Percentiles rank a stretch among this genome's conserved stretches.
Conservation (phyloP, 768 basidiomycete species). For the Amanita phalloides region DNA sequence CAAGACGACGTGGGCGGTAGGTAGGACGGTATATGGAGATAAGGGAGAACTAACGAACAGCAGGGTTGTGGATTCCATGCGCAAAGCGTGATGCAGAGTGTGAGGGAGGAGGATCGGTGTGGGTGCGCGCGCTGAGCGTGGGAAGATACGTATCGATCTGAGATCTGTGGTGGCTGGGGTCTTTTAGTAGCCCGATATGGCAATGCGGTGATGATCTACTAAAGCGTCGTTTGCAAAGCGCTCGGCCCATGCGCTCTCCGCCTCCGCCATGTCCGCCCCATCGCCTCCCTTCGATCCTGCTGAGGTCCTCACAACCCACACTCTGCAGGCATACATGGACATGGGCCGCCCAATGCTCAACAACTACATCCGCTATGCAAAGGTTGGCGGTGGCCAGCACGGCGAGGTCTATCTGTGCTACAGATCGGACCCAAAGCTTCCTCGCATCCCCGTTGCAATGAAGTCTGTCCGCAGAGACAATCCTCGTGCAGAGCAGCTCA, state of each 20-base stretch:
- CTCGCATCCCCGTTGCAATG: slow-evolving; percentile 49
- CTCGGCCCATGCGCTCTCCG: slow-evolving; percentile 8
- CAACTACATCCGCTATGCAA: slow-evolving; percentile 70
- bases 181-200: slow-evolving; percentile 13
- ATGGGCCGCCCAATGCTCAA: slow-evolving; percentile 53
- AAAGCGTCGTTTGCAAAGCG: slow-evolving; percentile 9
- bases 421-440: slow-evolving; percentile 31
- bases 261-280: slow-evolving; percentile 9
- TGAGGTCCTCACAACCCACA: slow-evolving; percentile 39
- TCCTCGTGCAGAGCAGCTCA: slow-evolving; percentile 43
- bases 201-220: slow-evolving; percentile 23
- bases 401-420: slow-evolving; percentile 77
- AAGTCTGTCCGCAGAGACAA: slow-evolving; percentile 68
- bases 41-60: slow-evolving; percentile 2
- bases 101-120: slow-evolving; percentile 38
- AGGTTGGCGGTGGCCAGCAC: slow-evolving; percentile 83
- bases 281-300: slow-evolving; percentile 27
- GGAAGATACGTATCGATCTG: slow-evolving; percentile 1
- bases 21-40: slow-evolving; percentile 27
- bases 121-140: slow-evolving; percentile 19
- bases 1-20: slow-evolving; percentile 59
- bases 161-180: slow-evolving; percentile 6
- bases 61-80: slow-evolving; percentile 14
- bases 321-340: slow-evolving; percentile 28
- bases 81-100: slow-evolving; percentile 26